These are phyloP conservation scores for Uronychia setigera DNA, from an alignment of 73 alveolate genomes.

Conservation along the genomic window DNA sequence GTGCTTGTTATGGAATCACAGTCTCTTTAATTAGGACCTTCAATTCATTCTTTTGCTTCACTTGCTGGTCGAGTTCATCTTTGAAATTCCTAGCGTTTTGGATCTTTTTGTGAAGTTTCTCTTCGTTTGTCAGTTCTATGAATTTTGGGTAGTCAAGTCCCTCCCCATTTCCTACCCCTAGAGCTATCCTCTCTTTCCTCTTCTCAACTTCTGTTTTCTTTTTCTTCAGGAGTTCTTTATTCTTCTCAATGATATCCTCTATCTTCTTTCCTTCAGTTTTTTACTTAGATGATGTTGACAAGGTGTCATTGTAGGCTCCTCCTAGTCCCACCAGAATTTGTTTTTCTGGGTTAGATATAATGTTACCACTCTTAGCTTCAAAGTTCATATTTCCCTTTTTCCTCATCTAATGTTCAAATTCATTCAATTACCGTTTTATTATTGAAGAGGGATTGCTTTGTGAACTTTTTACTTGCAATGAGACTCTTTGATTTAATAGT, in stretches of 20 bases:
- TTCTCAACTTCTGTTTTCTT: neutral
- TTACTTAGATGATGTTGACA: neutral
- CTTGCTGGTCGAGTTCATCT: neutral
- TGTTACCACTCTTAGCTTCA: too few relatives aligned
- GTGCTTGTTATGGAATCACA: neutral
- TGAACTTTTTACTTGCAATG: neutral
- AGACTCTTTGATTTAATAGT: neutral
- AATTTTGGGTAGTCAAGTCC: neutral
- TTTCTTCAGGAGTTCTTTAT: neutral
- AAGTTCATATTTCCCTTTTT: too few relatives aligned
- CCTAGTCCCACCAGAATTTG: neutral
- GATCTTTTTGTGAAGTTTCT: neutral
- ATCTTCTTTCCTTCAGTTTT: neutral
- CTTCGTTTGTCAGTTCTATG: neutral
- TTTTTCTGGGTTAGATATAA: neutral
- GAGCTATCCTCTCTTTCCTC: neutral
- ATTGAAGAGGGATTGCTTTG: neutral
- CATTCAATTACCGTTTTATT: neutral
- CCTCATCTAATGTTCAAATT: neutral
- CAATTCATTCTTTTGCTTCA: neutral
- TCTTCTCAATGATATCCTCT: neutral
- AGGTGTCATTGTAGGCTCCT: neutral
- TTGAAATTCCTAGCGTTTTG: neutral
- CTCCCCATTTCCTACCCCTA: too few relatives aligned
- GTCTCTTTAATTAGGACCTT: neutral